These are phyloP conservation scores for Echites panduratus DNA, from an alignment of 257 asterid species.

Conservation along the genomic window DNA sequence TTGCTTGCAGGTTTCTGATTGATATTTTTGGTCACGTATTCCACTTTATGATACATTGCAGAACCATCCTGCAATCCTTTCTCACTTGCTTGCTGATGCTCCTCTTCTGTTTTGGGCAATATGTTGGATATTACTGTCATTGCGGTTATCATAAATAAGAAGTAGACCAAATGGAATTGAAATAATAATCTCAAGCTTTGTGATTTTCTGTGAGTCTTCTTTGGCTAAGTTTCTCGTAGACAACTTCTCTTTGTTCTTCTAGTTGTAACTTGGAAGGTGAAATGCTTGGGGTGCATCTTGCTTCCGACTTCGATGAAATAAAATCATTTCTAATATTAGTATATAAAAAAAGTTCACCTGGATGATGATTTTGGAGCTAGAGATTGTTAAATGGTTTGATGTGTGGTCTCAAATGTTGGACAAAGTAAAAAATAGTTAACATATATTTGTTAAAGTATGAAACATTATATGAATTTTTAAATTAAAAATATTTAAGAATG, in stretches of 20 bases:
- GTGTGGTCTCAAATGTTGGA: no score
- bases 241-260: not conserved
- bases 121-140: not conserved
- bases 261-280: not conserved
- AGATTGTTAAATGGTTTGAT: no score
- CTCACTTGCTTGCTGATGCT: not conserved
- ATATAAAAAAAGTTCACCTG: no score
- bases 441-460: no score
- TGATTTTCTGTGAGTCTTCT: not conserved
- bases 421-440: no score
- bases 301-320: no score
- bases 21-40: not conserved
- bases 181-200: not conserved
- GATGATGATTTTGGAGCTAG: no score
- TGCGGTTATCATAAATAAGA: not conserved
- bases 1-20: slow-evolving; percentile 57
- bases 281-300: not conserved
- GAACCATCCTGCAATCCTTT: not conserved
- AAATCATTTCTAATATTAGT: no score
- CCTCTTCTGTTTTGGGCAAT: not conserved
- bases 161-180: not conserved
- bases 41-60: not conserved
- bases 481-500: no score
- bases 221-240: slow-evolving; percentile 6
- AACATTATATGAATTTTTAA: no score